Base-by-base conservation (phyloP, 2,329 filamentous ascomycete genomes). In the Chaetomiaceae sp. region DNA sequence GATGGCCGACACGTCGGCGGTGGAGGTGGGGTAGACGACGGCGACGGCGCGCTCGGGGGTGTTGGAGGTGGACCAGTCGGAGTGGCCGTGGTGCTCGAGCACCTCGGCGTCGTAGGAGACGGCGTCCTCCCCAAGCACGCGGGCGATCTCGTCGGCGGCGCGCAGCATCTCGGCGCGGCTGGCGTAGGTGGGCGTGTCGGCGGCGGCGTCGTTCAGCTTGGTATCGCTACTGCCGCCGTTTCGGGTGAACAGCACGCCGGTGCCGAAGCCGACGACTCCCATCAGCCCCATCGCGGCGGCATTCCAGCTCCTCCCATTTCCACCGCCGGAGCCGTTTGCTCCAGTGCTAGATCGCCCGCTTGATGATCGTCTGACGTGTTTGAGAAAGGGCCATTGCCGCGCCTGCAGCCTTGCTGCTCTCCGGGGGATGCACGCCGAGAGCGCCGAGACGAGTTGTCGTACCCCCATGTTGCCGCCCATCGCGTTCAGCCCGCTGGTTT, bases 31-130 rank as follows among this genome's bases (percentile, higher is more conserved):
- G 57, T 85, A 85, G 2, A 81, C 81, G 8, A 89, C 76, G 1
- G 85, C 84, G 6, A 85, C 78, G 0, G 85, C 83, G 1, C 85
- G 72, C 19, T 75, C 76, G 27, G 82, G 75, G 25, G 82, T 80
- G 63, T 89, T 88, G 61, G 84, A 79, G 1, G 82, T 81, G 0
- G 83, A 87, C 84, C 84, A 88, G 64, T 88, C 85, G 0, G 84
- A 88, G 66, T 81, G 83, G 14, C 85, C 84, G 63, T 89, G 85
- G 42, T 74, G 69, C 19, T 81, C 77, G 2, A 88, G 70, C 40
- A 84, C 83, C 38, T 85, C 82, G 39, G 80, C 73, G 61, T 89
- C 84, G 12, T 80, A 82, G 61, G 76, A 84, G 45, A 89, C 79
- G 1, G 76, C 68, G 48, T 85, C 82, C 36, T 82, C 72, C 20